These are phyloP conservation scores for Suhomyces vadensis DNA, from an alignment of 805 yeast genomes.

Conservation along the genomic window DNA sequence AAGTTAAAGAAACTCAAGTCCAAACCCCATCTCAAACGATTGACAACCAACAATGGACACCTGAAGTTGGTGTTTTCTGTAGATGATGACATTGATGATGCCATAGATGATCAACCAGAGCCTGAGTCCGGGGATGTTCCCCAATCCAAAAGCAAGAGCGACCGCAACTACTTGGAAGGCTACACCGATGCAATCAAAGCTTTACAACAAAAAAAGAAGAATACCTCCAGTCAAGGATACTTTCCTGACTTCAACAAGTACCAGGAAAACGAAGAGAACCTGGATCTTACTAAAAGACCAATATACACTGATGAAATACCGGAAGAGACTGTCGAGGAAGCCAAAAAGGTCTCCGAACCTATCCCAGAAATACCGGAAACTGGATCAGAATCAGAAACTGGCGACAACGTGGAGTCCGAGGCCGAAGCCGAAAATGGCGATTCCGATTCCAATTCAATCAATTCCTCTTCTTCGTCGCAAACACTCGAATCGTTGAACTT, in stretches of 20 bases:
- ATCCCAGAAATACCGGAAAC: background rate
- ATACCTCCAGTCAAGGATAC: slow-evolving; percentile 1
- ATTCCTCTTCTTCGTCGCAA: slow-evolving; percentile 35
- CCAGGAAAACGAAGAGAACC: background rate
- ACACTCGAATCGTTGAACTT: slow-evolving; percentile 84
- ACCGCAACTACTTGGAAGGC: slow-evolving; percentile 61
- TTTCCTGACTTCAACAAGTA: slow-evolving; percentile 11
- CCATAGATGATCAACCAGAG: slow-evolving; percentile 43
- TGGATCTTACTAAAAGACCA: background rate
- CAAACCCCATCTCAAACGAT: slow-evolving; percentile 35
- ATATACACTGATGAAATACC: background rate
- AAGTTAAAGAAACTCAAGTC: slow-evolving; percentile 22
- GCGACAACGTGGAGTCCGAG: slow-evolving; percentile 10
- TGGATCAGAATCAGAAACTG: slow-evolving; percentile 7
- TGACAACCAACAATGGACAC: slow-evolving; percentile 17
- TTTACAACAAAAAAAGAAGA: slow-evolving; percentile 23
- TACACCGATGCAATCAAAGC: slow-evolving; percentile 65
- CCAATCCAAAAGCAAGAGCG: slow-evolving; percentile 28
- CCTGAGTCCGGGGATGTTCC: slow-evolving; percentile 35
- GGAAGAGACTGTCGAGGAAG: background rate
- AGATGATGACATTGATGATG: slow-evolving; percentile 77
- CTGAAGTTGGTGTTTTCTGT: slow-evolving; percentile 61
- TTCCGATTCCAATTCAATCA: slow-evolving; percentile 26
- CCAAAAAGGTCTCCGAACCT: background rate
- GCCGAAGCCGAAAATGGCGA: slow-evolving; percentile 26